Conservation (phyloP, 2,329 filamentous ascomycete genomes). For the Arachnopeziza araneosa region DNA sequence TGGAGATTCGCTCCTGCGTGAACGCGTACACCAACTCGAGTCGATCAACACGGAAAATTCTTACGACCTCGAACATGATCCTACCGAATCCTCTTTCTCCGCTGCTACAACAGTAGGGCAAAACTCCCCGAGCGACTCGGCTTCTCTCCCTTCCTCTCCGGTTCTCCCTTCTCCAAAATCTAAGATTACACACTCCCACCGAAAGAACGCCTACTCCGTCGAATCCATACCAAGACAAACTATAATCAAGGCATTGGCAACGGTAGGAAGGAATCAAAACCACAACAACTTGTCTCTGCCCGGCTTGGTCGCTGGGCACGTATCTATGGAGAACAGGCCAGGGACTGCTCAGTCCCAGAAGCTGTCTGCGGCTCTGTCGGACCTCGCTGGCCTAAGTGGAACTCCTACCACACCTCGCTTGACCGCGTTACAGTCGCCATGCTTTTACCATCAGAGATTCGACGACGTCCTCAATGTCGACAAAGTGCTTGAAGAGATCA, state of each 20-base stretch:
- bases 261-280: slow-evolving; percentile 54
- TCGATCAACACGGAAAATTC: slow-evolving; percentile 34
- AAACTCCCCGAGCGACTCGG: slow-evolving; percentile 19
- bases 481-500: slow-evolving; percentile 91
- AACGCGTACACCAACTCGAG: slow-evolving; percentile 39
- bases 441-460: slow-evolving; percentile 96
- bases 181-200: slow-evolving; percentile 21
- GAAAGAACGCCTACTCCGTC: slow-evolving; percentile 31
- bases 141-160: slow-evolving; percentile 26
- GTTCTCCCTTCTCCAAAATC: slow-evolving; percentile 16
- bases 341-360: slow-evolving; percentile 44
- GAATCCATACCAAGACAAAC: slow-evolving; percentile 64
- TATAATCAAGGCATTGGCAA: slow-evolving; percentile 75
- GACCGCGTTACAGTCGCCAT: slow-evolving; percentile 78
- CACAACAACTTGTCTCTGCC: slow-evolving; percentile 43
- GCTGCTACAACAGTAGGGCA: slow-evolving; percentile 27
- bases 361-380: slow-evolving; percentile 54
- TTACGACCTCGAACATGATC: slow-evolving; percentile 25
- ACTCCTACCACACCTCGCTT: slow-evolving; percentile 42
- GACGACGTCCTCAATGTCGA: slow-evolving; percentile 94
- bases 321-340: slow-evolving; percentile 20
- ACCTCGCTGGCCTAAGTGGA: slow-evolving; percentile 36
- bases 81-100: slow-evolving; percentile 23
- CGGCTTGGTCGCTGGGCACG: slow-evolving; percentile 49
- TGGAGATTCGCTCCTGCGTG: slow-evolving; percentile 37